Conservation (phyloP, 2,329 filamentous ascomycete species). For the Colletotrichum lini region DNA sequence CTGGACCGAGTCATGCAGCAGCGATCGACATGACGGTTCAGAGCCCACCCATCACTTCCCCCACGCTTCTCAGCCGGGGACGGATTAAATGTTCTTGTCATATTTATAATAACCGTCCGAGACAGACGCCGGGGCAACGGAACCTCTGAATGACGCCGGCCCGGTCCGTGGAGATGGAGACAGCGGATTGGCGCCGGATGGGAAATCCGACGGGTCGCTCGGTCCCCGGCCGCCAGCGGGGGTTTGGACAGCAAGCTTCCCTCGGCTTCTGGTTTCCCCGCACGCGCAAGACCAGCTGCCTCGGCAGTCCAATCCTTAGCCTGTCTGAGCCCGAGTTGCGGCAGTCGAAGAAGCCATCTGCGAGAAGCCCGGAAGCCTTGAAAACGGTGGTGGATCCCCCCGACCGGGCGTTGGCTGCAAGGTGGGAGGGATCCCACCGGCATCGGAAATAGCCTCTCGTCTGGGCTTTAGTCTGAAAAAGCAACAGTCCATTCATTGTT, state of each 20-base stretch:
- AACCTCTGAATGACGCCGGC: background rate
- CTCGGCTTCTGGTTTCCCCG: background rate
- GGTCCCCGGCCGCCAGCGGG: background rate
- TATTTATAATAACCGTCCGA: background rate
- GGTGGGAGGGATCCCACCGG: too few relatives aligned
- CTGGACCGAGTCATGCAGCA: background rate
- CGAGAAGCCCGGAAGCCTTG: too few relatives aligned
- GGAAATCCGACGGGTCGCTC: background rate
- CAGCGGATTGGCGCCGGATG: background rate
- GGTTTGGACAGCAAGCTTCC: background rate
- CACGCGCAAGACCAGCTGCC: background rate
- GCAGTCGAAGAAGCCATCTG: too few relatives aligned
- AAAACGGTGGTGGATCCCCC: too few relatives aligned
- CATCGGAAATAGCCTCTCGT: too few relatives aligned
- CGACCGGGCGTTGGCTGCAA: too few relatives aligned
- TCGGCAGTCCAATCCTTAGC: background rate
- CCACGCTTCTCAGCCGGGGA: background rate
- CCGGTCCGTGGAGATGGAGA: background rate
- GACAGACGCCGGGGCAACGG: background rate
- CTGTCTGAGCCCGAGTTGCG: too few relatives aligned
- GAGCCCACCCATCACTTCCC: too few relatives aligned
- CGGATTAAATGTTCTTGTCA: background rate
- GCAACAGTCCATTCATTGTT: too few relatives aligned
- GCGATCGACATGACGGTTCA: background rate
- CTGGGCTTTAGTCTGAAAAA: too few relatives aligned